Percentiles rank a stretch among this genome's conserved stretches.
Evolutionary conservation across 352 stramenopile species (phyloP).

Genomic region (Phytophthora constricta): DNA sequence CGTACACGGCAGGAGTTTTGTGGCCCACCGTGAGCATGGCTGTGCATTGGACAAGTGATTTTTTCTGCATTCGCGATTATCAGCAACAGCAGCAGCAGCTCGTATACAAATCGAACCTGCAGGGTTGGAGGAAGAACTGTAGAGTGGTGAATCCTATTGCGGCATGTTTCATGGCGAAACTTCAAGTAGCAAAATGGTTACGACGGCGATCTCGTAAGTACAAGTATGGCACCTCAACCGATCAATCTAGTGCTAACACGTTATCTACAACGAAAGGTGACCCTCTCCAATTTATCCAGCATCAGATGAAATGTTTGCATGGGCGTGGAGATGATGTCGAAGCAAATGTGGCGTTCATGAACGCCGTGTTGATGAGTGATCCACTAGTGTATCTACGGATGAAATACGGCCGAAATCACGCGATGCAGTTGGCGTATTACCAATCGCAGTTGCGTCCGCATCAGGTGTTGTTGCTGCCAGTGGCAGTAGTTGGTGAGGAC

Average conservation of each 20-base stretch:
- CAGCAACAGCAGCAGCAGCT: background rate
- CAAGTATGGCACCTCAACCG: background rate
- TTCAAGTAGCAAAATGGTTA: background rate
- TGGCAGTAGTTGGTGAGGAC: conserved; percentile 18
- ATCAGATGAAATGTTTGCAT: conserved; percentile 38
- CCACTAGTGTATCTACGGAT: conserved; percentile 41
- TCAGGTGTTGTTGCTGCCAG: conserved; percentile 31
- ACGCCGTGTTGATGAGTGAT: conserved; percentile 49
- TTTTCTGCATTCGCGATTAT: conserved; percentile 20
- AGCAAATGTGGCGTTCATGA: conserved; percentile 47
- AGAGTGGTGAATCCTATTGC: background rate
- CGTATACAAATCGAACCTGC: background rate
- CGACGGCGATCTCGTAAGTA: background rate
- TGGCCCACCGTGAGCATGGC: conserved; percentile 19
- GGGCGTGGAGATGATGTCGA: conserved; percentile 26
- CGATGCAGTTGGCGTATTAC: conserved; percentile 31
- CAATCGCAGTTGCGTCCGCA: conserved; percentile 24
- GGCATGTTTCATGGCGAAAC: background rate
- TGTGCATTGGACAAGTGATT: conserved; percentile 24
- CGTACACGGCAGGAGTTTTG: conserved; percentile 19
- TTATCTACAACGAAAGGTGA: conserved; percentile 1
- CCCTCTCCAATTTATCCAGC: conserved; percentile 26
- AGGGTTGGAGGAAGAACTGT: background rate
- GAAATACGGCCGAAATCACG: conserved; percentile 15
- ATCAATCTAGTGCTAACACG: too few species aligned